Base-by-base conservation (phyloP, 257 asterid genomes). In the Solanum pimpinellifolium region DNA sequence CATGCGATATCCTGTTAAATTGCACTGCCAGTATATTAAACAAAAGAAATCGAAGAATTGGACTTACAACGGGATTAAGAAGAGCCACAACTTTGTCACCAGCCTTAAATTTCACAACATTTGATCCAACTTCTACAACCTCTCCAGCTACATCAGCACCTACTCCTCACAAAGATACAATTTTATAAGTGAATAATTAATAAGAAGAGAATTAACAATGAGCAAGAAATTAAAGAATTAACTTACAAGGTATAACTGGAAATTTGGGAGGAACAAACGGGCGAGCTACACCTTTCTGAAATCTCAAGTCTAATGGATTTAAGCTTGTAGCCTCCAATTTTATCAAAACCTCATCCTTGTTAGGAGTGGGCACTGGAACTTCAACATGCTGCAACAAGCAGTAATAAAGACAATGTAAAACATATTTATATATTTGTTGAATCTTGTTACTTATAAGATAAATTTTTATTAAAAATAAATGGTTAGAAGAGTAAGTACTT, bases 91-190 rank as follows among this genome's bases (percentile, higher is more conserved):
- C 95, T 91, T 91, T 91, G 87, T 94, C 97, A 6, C 95, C 97
- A 3, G 89, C 85, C 86, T 92, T 93, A 91, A 94, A 91, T 44
- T 88, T 92, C 21, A 88, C 80, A 41, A 92, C 94, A 42, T 74
- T 90, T 21, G 91, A 68, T 84, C 98, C 96, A 33, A 90, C 87
- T 81, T 93, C 93, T 18, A 91, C 91, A 12, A 94, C 92, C 88
- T 93, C 95, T 80, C 97, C 97, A 13, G 94, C 93, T 74, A 94
- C 93, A 90, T 94, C 98, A 86, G 88, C 59, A 62, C 88, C 97
- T 96, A 90, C 75, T 41, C 87, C 92, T 88, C 78, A 84, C 13
- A 37, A 66, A 41, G 66, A 65, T 56, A 35, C 41, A 84, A 9
- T 41, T 5, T 60, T n/a, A 62, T 4, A 59, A 84, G 11, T 42